These are phyloP conservation scores for Colletotrichum lini DNA, from an alignment of 2,329 filamentous ascomycete species.

Conservation along the genomic window DNA sequence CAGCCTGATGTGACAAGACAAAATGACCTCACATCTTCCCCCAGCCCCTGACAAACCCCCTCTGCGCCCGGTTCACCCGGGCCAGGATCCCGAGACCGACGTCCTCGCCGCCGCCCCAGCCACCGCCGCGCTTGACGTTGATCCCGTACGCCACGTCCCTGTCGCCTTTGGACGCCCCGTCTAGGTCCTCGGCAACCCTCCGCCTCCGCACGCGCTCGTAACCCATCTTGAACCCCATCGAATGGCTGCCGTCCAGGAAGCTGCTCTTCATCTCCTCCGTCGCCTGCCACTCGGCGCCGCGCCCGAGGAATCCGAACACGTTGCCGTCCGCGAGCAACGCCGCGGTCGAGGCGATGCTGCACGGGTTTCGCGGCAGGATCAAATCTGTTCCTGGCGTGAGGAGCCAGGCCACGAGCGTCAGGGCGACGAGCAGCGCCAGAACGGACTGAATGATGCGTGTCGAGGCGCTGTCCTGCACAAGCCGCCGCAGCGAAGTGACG, in stretches of 20 bases:
- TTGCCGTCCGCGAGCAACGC: slow-evolving; percentile 56
- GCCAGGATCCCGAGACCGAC: slow-evolving; percentile 42
- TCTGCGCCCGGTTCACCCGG: slow-evolving; percentile 40
- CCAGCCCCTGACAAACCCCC: slow-evolving; percentile 37
- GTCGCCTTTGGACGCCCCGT: not conserved
- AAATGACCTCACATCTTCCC: slow-evolving; percentile 9
- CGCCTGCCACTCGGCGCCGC: slow-evolving; percentile 48
- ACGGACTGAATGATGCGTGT: slow-evolving; percentile 54
- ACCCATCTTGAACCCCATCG: slow-evolving; percentile 47
- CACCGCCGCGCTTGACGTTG: slow-evolving; percentile 35
- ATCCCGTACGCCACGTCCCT: slow-evolving; percentile 40
- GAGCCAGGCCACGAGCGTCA: slow-evolving; percentile 49
- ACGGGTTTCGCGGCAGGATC: slow-evolving; percentile 50
- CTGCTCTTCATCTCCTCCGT: slow-evolving; percentile 40
- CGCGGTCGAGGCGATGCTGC: slow-evolving; percentile 55
- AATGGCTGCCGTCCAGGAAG: slow-evolving; percentile 46
- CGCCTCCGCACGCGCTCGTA: slow-evolving; percentile 44
- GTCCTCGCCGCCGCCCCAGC: slow-evolving; percentile 42
- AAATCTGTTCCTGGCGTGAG: slow-evolving; percentile 45
- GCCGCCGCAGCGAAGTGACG: slow-evolving; percentile 37
- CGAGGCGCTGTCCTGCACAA: slow-evolving; percentile 51
- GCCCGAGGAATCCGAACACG: slow-evolving; percentile 48
- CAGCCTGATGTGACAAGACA: not conserved
- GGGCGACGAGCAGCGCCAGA: slow-evolving; percentile 48
- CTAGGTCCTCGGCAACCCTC: slow-evolving; percentile 25